Evolutionary conservation across 768 basidiomycete genomes (phyloP), one percentile per base, ranked within the genome.

Genomic region (Polyporus arcularius): DNA sequence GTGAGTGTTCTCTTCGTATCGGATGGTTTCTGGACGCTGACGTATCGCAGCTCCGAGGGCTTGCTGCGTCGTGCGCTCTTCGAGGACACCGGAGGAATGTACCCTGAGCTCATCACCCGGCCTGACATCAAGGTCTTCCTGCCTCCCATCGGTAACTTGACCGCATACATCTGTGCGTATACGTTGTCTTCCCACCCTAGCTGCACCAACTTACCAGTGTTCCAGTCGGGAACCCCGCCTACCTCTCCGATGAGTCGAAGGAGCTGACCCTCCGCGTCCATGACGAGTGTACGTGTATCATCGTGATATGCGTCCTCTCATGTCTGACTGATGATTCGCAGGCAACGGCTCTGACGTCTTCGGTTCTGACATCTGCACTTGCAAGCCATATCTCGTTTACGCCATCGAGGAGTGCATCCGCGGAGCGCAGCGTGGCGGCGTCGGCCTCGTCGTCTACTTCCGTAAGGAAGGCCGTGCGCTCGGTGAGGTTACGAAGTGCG

Each of bases 311-410:
- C 16, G 9, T 5, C 2, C 1, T n/a, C 2, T 7, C 16, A 2
- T 28, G n/a, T 21, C 45, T 40, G 4, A 45, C 39, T 45, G 15
- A 48, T 21, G 2, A 4, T 45, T 16, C 39, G n/a, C 65, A 89
- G 87, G 89, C 71, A 96, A 96, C 69, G 95, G 95, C 5, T 96
- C 94, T 7, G 96, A 98, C 73, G 96, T 97, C 47, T 97, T 97
- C 68, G 95, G 95, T 12, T 95, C 92, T 0, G 91, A 93, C 66
- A 94, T 94, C 67, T 93, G 90, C 70, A 94, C 92, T 0, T 94
- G 92, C 82, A 94, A 96, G 67, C 94, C 94, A 0, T 97, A 97
- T 74, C 83, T 96, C 52, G 83, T 87, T 18, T 97, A 90, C 69
- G 94, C 95, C 11, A 97, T 98, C 65, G 89, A 94, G 72, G 95